These are phyloP conservation scores for Aspergillus sp. DNA, from an alignment of 2,329 filamentous ascomycete species.

Conservation along the genomic window DNA sequence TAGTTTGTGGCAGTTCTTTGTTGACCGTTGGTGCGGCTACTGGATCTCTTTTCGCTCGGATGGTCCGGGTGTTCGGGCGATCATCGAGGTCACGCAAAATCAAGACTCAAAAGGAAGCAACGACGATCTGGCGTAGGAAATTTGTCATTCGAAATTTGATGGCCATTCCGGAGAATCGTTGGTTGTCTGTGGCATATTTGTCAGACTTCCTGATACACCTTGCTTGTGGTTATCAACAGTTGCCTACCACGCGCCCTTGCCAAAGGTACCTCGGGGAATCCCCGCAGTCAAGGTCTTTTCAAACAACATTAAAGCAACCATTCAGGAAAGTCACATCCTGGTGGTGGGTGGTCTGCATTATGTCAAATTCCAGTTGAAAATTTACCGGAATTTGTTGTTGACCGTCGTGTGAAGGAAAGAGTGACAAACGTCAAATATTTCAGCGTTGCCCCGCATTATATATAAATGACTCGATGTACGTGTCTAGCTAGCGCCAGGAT, in stretches of 20 bases:
- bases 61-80: neutral
- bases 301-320: no score
- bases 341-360: no score
- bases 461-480: neutral
- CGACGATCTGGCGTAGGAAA: neutral
- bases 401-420: neutral
- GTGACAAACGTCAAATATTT: neutral
- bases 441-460: neutral
- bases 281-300: no score
- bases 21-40: neutral
- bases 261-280: no score
- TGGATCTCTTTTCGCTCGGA: neutral
- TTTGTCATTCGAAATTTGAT: neutral
- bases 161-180: neutral
- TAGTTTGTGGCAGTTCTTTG: neutral
- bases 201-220: neutral
- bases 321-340: no score
- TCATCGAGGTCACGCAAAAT: neutral
- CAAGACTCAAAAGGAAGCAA: neutral
- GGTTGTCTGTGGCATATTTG: neutral
- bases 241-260: no score
- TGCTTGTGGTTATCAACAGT: neutral
- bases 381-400: no score
- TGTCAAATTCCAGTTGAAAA: no score
- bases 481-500: neutral